Percentiles rank a stretch among this genome's conserved stretches.
Evolutionary conservation across 1,139 yeast species (phyloP).

Genomic region (Pichia sp.): DNA sequence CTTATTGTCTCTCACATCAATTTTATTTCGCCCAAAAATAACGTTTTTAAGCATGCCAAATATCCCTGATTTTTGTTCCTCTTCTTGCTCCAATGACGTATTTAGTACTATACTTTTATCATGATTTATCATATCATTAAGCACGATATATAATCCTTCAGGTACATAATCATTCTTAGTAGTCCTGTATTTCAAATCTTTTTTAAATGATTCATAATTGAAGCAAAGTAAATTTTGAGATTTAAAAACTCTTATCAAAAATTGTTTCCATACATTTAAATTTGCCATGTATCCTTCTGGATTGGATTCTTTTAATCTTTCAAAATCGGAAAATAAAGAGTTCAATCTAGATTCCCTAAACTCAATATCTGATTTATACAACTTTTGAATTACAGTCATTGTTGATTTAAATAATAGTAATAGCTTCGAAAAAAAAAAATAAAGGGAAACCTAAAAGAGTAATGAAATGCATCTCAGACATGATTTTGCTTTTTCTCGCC

Average conservation of each 20-base stretch:
- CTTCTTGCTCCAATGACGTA: constrained; percentile 12
- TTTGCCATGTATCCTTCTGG: constrained; percentile 70
- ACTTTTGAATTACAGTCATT: constrained; percentile 4
- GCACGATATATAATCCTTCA: constrained; percentile 25
- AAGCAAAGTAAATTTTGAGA: constrained; percentile 18
- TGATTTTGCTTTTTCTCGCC: too few relatives aligned
- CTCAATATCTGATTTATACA: constrained; percentile 8
- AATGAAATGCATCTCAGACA: too few relatives aligned
- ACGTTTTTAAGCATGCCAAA: not conserved
- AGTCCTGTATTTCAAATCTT: constrained; percentile 13
- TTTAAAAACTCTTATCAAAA: constrained; percentile 27
- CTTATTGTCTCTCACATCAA: not conserved
- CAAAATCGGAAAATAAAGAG: constrained; percentile 63
- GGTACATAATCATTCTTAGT: constrained; percentile 19
- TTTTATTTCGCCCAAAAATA: not conserved
- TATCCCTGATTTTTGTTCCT: not conserved
- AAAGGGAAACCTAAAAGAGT: too few relatives aligned
- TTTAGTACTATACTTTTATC: constrained; percentile 23
- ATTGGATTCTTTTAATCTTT: constrained; percentile 44
- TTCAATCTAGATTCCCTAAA: constrained; percentile 38
- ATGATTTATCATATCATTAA: constrained; percentile 24
- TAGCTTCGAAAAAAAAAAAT: too few relatives aligned
- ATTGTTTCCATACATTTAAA: constrained; percentile 53
- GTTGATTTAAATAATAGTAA: too few relatives aligned
- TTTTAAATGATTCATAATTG: constrained; percentile 17